These are phyloP conservation scores for Candida sanyiensis DNA, from an alignment of 805 yeast genomes.

Conservation along the genomic window DNA sequence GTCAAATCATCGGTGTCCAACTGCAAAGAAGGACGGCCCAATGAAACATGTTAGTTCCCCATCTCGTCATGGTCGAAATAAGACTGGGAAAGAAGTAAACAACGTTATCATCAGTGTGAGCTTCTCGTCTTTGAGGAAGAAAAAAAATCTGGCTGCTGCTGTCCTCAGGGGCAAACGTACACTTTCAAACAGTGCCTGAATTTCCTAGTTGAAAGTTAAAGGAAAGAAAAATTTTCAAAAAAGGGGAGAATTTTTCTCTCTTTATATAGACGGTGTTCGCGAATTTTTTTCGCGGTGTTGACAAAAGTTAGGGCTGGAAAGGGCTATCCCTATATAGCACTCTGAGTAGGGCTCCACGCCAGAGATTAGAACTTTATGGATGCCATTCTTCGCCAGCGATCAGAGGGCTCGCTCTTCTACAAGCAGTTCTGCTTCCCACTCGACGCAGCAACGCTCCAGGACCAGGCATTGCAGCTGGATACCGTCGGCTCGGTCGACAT, in stretches of 20 bases:
- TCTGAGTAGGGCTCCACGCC: no score
- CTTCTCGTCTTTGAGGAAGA: not conserved
- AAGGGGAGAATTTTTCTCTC: not conserved
- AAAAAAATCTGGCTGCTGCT: no score
- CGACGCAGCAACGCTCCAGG: conserved; percentile 45
- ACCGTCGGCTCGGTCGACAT: conserved; percentile 56
- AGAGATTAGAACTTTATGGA: conserved; percentile 1
- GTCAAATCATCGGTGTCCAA: conserved; percentile 37
- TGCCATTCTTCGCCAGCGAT: conserved; percentile 4
- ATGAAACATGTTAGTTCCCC: conserved; percentile 39
- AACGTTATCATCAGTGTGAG: conserved; percentile 38
- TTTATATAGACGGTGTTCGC: conserved; percentile 1
- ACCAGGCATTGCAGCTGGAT: conserved; percentile 38
- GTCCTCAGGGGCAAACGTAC: conserved; percentile 3
- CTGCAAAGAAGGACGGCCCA: conserved; percentile 28
- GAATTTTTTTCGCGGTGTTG: conserved; percentile 3
- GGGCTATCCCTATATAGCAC: not conserved
- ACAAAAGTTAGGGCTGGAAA: conserved; percentile 2
- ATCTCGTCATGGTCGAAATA: conserved; percentile 89
- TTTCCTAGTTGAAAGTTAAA: not conserved
- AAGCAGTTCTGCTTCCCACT: conserved; percentile 48
- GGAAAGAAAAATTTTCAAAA: not conserved
- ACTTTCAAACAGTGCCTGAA: conserved; percentile 3
- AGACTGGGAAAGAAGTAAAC: conserved; percentile 88
- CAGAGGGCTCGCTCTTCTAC: conserved; percentile 48